These are phyloP conservation scores for Trichoderma atroviride DNA, from an alignment of 2,329 filamentous ascomycete genomes.

Conservation along the genomic window DNA sequence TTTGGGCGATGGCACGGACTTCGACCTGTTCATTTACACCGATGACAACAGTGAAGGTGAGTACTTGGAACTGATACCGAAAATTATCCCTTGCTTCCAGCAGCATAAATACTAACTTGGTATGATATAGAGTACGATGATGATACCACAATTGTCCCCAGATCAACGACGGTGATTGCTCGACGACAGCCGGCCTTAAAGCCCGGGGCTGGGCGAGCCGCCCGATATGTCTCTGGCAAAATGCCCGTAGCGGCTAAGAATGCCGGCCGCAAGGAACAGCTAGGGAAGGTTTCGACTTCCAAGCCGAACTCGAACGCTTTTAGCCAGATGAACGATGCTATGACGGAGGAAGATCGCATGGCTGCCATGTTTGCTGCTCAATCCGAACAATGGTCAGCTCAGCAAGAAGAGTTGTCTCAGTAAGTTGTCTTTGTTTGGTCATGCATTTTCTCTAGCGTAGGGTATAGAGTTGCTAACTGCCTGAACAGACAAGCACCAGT, in stretches of 20 bases:
- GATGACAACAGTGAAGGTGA: constrained; percentile 90
- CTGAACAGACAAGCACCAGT: constrained; percentile 61
- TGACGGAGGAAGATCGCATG: constrained; percentile 93
- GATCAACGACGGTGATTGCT: constrained; percentile 91
- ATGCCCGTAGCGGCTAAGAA: constrained; percentile 90
- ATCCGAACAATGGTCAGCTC: constrained; percentile 87
- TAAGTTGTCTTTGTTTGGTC: constrained; percentile 42
- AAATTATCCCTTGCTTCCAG: not conserved
- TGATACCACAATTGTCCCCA: constrained; percentile 94
- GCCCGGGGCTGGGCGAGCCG: constrained; percentile 84
- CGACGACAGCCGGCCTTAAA: constrained; percentile 81
- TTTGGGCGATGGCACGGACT: constrained; percentile 92
- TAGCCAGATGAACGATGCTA: constrained; percentile 70
- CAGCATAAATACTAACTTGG: constrained; percentile 35
- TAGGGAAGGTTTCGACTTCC: constrained; percentile 58
- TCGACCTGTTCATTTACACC: constrained; percentile 91
- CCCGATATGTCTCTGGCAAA: constrained; percentile 93
- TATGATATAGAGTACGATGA: constrained; percentile 80
- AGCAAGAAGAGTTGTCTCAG: constrained; percentile 92
- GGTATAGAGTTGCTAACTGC: constrained; percentile 38
- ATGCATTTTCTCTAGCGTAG: not conserved
- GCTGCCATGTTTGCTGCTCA: constrained; percentile 89
- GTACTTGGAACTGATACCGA: constrained; percentile 34
- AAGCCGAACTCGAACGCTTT: constrained; percentile 62
- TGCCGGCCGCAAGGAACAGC: constrained; percentile 66